Percentiles rank a stretch among this genome's conserved stretches.
phyloP scores from a whole-genome alignment of 2,329 filamentous ascomycete genomes.

The Xylariomycetidae sp. region DNA sequence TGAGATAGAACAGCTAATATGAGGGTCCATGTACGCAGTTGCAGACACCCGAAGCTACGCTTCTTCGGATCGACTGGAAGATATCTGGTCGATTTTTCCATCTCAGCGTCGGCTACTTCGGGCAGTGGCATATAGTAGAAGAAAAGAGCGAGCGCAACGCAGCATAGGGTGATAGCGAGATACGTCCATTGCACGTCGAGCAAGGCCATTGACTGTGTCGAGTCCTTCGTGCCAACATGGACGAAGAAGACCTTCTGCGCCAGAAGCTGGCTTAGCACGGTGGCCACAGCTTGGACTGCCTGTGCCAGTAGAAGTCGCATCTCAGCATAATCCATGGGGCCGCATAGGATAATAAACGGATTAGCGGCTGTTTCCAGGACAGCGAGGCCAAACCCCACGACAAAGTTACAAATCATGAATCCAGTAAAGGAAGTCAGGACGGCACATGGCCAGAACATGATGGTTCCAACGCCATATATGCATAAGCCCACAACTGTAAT shows the following conservation, averaged over 20 bases:
- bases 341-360: conserved; percentile 67
- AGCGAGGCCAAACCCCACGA: conserved; percentile 72
- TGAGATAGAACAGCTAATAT: conserved; percentile 70
- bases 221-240: conserved; percentile 38
- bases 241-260: conserved; percentile 72
- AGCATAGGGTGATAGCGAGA: conserved; percentile 72
- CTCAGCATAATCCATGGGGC: conserved; percentile 68
- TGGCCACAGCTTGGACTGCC: conserved; percentile 70
- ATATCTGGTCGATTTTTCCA: conserved; percentile 42
- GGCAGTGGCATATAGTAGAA: conserved; percentile 66
- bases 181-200: conserved; percentile 82
- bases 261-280: conserved; percentile 66
- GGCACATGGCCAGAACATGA: conserved; percentile 82
- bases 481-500: conserved; percentile 58
- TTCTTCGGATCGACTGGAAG: conserved; percentile 48
- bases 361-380: conserved; percentile 80
- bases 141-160: conserved; percentile 63
- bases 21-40: conserved; percentile 53
- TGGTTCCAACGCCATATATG: conserved; percentile 72
- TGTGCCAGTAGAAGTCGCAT: conserved; percentile 72
- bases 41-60: conserved; percentile 43
- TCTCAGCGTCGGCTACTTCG: conserved; percentile 53
- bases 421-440: conserved; percentile 71
- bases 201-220: conserved; percentile 44
- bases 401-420: conserved; percentile 69